These are phyloP conservation scores for Fusarium siculi DNA, from an alignment of 2,329 filamentous ascomycete species.

Conservation along the genomic window DNA sequence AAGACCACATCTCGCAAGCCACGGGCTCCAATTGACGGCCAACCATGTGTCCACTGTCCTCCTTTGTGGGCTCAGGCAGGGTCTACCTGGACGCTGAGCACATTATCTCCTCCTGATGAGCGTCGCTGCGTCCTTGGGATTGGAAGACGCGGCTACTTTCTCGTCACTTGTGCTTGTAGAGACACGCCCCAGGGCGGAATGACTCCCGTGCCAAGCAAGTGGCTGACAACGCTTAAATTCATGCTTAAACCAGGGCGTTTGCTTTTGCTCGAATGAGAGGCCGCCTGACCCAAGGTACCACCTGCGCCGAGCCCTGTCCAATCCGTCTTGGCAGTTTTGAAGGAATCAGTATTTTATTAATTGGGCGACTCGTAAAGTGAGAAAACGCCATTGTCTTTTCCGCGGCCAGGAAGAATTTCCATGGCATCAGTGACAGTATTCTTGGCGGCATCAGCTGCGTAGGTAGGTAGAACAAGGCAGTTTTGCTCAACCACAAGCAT, in stretches of 20 bases:
- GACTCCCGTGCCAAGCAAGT: slow-evolving; percentile 53
- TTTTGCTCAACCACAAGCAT: not conserved
- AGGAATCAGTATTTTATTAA: slow-evolving; percentile 14
- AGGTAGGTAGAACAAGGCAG: not conserved
- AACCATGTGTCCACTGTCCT: slow-evolving; percentile 32
- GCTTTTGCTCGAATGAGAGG: slow-evolving; percentile 32
- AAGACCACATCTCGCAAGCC: slow-evolving; percentile 44
- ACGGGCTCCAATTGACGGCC: slow-evolving; percentile 36
- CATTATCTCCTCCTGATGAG: slow-evolving; percentile 1
- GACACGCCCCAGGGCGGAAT: slow-evolving; percentile 40
- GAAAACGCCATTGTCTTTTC: slow-evolving; percentile 12
- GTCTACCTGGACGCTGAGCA: slow-evolving; percentile 7
- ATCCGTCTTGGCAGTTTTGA: slow-evolving; percentile 33
- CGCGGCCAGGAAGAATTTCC: slow-evolving; percentile 2
- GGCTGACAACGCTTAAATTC: slow-evolving; percentile 62
- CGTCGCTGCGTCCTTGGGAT: slow-evolving; percentile 21
- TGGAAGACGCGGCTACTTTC: slow-evolving; percentile 8
- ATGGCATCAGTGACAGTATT: not conserved
- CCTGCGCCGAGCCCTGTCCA: slow-evolving; percentile 25
- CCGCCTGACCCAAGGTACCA: slow-evolving; percentile 36
- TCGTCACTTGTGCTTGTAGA: not conserved
- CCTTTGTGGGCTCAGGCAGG: slow-evolving; percentile 26
- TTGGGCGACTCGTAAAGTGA: slow-evolving; percentile 12
- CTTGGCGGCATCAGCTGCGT: not conserved
- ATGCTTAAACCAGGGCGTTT: slow-evolving; percentile 57